Percentiles rank a stretch among this genome's conserved stretches.
Conservation (phyloP, 2,329 filamentous ascomycete species). For the Penicillium vulpinum region DNA sequence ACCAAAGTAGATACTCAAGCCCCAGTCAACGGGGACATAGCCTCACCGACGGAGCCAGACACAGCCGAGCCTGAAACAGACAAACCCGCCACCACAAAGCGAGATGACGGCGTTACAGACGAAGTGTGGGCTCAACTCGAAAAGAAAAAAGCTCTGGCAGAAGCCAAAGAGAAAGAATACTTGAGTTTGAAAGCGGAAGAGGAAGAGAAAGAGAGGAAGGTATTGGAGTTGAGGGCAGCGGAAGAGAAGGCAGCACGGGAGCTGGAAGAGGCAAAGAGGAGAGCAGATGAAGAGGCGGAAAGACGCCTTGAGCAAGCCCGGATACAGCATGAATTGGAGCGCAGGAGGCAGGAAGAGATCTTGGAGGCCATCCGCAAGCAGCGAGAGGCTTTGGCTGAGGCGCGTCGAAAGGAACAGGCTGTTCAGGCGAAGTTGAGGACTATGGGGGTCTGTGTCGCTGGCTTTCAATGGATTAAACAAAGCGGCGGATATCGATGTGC, state of each 20-base stretch:
- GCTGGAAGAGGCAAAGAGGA: background rate
- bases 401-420: slow-evolving; percentile 42
- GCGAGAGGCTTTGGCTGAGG: slow-evolving; percentile 27
- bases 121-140: slow-evolving; percentile 27
- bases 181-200: background rate
- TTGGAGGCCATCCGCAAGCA: slow-evolving; percentile 46
- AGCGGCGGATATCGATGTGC: slow-evolving; percentile 61
- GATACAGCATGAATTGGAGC: slow-evolving; percentile 24
- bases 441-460: slow-evolving; percentile 58
- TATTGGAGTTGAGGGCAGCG: background rate
- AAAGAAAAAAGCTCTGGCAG: slow-evolving; percentile 8
- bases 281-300: slow-evolving; percentile 15
- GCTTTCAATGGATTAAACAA: slow-evolving; percentile 64
- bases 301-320: slow-evolving; percentile 35
- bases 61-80: background rate
- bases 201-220: background rate
- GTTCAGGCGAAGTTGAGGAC: slow-evolving; percentile 50
- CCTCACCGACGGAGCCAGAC: background rate
- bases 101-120: slow-evolving; percentile 27
- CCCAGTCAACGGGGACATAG: background rate
- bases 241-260: background rate
- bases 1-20: background rate
- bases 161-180: background rate
- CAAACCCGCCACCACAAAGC: background rate
- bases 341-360: slow-evolving; percentile 32